These are phyloP conservation scores for Pythium vanterpoolii DNA, from an alignment of 352 stramenopile species.

Conservation along the genomic window DNA sequence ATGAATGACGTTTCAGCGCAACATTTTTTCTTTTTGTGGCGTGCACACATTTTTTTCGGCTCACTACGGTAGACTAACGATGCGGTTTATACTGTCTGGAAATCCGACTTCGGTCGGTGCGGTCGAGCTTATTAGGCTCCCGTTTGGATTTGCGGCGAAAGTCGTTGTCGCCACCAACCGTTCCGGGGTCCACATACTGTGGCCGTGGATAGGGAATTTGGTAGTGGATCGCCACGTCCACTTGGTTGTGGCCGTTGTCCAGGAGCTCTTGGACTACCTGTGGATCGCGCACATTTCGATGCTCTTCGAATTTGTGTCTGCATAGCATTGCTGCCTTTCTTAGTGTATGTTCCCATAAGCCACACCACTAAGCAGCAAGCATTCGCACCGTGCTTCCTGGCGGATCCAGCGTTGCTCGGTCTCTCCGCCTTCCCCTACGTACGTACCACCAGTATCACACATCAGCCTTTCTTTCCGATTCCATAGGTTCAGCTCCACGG, in stretches of 20 bases:
- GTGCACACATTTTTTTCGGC: not conserved
- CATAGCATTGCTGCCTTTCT: not conserved
- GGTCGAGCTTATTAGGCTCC: conserved; percentile 44
- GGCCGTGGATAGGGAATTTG: conserved; percentile 81
- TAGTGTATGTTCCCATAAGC: not conserved
- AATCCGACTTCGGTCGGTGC: conserved; percentile 38
- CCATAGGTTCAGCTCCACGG: not conserved
- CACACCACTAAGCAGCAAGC: not conserved
- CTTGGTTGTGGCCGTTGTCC: conserved; percentile 54
- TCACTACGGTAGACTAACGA: not conserved
- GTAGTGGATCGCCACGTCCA: conserved; percentile 81
- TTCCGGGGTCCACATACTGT: conserved; percentile 74
- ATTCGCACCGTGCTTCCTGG: conserved; percentile 45
- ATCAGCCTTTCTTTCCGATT: no score
- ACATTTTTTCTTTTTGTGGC: not conserved
- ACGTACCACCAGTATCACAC: conserved; percentile 1
- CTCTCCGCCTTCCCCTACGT: conserved; percentile 55
- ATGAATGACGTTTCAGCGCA: conserved; percentile 1
- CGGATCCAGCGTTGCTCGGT: conserved; percentile 69
- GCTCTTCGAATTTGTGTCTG: conserved; percentile 49
- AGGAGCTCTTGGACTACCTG: conserved; percentile 47
- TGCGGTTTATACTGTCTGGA: conserved; percentile 44
- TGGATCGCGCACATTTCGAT: conserved; percentile 33
- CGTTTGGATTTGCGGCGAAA: conserved; percentile 61
- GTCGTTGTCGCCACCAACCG: conserved; percentile 66